These are phyloP conservation scores for Hypoxylon subgilvum DNA, from an alignment of 495 filamentous ascomycete species.

Conservation along the genomic window DNA sequence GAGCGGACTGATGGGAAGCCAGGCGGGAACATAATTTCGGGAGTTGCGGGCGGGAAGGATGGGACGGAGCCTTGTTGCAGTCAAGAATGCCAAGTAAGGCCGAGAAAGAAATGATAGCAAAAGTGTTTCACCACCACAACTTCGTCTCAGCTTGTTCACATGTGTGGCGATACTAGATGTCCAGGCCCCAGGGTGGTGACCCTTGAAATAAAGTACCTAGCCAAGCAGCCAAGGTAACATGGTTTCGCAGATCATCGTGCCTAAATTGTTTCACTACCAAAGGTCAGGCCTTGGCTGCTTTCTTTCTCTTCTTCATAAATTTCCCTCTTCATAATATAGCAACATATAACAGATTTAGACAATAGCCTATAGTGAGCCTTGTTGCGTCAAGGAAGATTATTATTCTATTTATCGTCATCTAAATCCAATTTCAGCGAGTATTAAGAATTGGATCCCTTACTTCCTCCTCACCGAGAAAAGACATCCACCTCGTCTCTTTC, in stretches of 20 bases:
- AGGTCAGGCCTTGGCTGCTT: slow-evolving; percentile 5
- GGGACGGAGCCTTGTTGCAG: slow-evolving; percentile 5
- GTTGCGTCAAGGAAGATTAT: too few relatives aligned
- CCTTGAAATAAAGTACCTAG: too few relatives aligned
- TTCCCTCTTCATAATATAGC: too few relatives aligned
- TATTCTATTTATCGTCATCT: too few relatives aligned
- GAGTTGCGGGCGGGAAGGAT: slow-evolving; percentile 12
- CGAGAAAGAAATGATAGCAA: slow-evolving; percentile 15
- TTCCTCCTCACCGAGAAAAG: too few relatives aligned
- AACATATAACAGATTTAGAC: too few relatives aligned
- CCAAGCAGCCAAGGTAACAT: too few relatives aligned
- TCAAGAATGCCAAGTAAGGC: slow-evolving; percentile 17
- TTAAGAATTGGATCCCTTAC: background rate
- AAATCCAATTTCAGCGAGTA: too few relatives aligned
- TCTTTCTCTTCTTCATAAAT: background rate
- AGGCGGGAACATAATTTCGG: background rate
- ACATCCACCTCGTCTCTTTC: too few relatives aligned
- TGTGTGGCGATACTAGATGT: too few relatives aligned
- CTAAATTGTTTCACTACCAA: slow-evolving; percentile 6
- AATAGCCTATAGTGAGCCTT: too few relatives aligned
- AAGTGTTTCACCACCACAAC: slow-evolving; percentile 12
- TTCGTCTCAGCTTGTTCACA: slow-evolving; percentile 21
- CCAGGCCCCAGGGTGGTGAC: too few relatives aligned
- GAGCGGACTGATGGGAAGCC: background rate
- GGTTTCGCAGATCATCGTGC: slow-evolving; percentile 1